Base-by-base conservation (phyloP, 1,284 basidiomycete species). In the Pulchroboletus neoregius region DNA sequence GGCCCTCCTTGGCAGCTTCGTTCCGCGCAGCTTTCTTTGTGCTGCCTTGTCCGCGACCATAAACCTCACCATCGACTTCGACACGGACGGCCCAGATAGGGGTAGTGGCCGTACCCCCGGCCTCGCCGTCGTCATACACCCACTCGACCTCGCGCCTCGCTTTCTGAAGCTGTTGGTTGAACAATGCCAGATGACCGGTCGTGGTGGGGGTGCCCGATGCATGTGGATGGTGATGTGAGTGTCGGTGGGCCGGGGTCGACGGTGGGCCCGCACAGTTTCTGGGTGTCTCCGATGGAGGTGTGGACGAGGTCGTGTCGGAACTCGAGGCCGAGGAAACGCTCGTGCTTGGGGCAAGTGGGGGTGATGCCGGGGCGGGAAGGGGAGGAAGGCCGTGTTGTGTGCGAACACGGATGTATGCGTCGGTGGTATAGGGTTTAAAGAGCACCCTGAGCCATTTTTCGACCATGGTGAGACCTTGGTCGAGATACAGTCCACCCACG, bases 1-100 rank as follows among this genome's bases (percentile, higher is more conserved):
- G 66, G 2, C 79, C 80, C 48, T 74, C 68, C 58, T 79, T 82
- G 23, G 81, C 81, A 3, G 82, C 81, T 53, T 80, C 86, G 57
- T 87, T 87, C 60, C 81, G 75, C 1, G 86, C 87, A 2, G 76
- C 75, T 61, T 84, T 87, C 75, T 89, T 89, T 38, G 84, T 87
- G 53, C 73, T 78, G 7, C 84, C 86, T 45, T 68, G 72, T 1
- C 86, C 87, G 12, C 60, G 60, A 2, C 85, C 85, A 63, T 75
- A 72, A 40, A 72, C 68, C 49, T 77, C 68, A 1, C 76, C 77
- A 43, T 82, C 74, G 43, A 88, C 75, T 43, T 80, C 66, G 38
- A 81, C 81, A 48, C 69, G 75, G 39, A 79, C 85, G 46, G 67
- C 71, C 87, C 86, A 89, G 50, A 86, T 75, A 6, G 87, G 84